A percentile compares a stretch with the other conserved stretches of the same genome.
phyloP scores from a whole-genome alignment of 345 rosid genomes.

The Eucalyptus fibrosa region DNA sequence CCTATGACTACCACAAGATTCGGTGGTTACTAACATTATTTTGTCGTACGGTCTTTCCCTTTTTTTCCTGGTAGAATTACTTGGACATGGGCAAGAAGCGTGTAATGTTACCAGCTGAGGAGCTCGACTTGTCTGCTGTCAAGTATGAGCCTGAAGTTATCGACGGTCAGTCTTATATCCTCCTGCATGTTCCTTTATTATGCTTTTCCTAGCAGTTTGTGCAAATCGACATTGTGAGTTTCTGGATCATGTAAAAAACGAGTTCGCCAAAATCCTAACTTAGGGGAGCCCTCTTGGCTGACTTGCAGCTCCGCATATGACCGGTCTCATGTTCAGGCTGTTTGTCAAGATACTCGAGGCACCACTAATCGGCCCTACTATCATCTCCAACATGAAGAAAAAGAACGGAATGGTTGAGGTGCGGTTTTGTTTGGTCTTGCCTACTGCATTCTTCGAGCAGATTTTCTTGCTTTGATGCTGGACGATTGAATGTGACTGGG shows the following conservation, averaged over 20 bases:
- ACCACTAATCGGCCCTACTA: conserved; percentile 47
- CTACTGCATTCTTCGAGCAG: background rate
- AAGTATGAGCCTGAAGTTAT: conserved; percentile 32
- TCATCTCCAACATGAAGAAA: conserved; percentile 38
- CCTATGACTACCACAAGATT: background rate
- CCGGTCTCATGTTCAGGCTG: conserved; percentile 44
- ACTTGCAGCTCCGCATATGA: conserved; percentile 60
- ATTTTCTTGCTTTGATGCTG: background rate
- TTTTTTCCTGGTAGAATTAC: background rate
- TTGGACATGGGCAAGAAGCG: conserved; percentile 46
- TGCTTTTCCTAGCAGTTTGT: background rate
- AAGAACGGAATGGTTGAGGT: conserved; percentile 57
- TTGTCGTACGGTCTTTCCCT: background rate
- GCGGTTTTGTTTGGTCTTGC: background rate
- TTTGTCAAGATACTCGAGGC: conserved; percentile 48
- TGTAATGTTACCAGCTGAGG: conserved; percentile 35
- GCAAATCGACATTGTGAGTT: background rate
- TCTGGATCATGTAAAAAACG: background rate
- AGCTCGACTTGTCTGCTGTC: conserved; percentile 41
- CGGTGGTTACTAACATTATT: background rate
- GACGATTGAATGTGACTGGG: background rate
- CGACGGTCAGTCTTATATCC: conserved; percentile 14
- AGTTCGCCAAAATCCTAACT: background rate
- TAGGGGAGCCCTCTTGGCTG: background rate
- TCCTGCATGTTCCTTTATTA: background rate